Conservation (phyloP, 768 basidiomycete genomes). For the Lactarius akahatsu region DNA sequence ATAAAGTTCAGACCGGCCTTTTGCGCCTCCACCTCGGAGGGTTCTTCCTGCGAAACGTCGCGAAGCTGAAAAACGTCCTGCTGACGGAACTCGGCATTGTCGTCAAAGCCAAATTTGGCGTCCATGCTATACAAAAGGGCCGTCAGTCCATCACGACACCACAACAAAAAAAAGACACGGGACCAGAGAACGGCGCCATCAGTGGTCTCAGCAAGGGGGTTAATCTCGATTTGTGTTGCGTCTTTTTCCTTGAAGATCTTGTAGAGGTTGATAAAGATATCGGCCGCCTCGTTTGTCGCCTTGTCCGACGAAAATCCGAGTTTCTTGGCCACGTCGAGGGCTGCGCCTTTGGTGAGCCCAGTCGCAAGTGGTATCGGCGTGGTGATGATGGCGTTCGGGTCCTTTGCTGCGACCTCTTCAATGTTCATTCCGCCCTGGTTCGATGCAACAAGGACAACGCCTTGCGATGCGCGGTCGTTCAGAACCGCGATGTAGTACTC, state of each 20-base stretch:
- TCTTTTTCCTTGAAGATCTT: conserved; percentile 98
- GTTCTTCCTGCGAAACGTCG: conserved; percentile 93
- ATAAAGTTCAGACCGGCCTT: conserved; percentile 97
- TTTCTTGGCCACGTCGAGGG: conserved; percentile 77
- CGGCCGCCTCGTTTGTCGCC: conserved; percentile 82
- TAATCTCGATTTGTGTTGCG: conserved; percentile 99
- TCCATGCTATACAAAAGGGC: conserved; percentile 75
- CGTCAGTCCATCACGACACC: conserved; percentile 13
- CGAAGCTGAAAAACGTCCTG: conserved; percentile 84
- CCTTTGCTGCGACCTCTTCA: conserved; percentile 96
- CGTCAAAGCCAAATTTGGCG: conserved; percentile 99
- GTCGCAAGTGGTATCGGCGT: conserved; percentile 84
- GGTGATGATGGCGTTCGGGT: conserved; percentile 93
- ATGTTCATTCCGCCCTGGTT: conserved; percentile 99
- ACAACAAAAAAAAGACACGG: conserved; percentile 31
- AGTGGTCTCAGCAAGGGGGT: conserved; percentile 89
- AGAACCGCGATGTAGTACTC: conserved; percentile 98
- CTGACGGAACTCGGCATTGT: conserved; percentile 98
- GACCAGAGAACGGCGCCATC: conserved; percentile 95
- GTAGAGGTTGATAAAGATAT: conserved; percentile 92
- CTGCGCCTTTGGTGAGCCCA: conserved; percentile 72
- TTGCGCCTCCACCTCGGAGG: conserved; percentile 97
- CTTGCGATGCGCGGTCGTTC: conserved; percentile 87
- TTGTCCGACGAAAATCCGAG: conserved; percentile 79
- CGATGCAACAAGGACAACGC: conserved; percentile 91